Evolutionary conservation across 768 basidiomycete genomes (phyloP).

Genomic region (Naganishia randhawae): DNA sequence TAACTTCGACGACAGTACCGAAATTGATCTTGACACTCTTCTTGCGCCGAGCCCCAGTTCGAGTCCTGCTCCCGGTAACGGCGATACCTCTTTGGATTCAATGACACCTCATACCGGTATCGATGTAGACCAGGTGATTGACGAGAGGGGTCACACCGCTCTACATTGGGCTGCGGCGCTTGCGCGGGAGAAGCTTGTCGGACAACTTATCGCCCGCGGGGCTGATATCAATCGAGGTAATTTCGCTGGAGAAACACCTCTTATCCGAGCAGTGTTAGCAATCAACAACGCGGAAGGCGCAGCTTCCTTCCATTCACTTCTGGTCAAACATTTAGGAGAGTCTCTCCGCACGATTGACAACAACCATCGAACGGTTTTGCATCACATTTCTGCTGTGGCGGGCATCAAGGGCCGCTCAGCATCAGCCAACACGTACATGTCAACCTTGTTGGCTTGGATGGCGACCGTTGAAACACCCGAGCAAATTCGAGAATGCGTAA

Average conservation of each 20-base stretch:
- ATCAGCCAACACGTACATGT: conserved; percentile 84
- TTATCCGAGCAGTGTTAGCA: conserved; percentile 85
- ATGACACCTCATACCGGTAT: conserved; percentile 34
- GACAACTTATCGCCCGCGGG: conserved; percentile 67
- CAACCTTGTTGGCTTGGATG: conserved; percentile 81
- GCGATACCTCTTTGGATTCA: conserved; percentile 36
- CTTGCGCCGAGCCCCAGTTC: conserved; percentile 15
- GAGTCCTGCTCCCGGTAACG: conserved; percentile 25
- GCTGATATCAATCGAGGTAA: conserved; percentile 90
- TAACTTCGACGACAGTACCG: conserved; percentile 17
- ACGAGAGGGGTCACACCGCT: conserved; percentile 90
- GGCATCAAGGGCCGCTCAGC: conserved; percentile 83
- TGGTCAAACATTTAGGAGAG: conserved; percentile 61
- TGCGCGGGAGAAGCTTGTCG: conserved; percentile 65
- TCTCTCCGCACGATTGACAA: conserved; percentile 87
- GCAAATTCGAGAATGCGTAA: conserved; percentile 71
- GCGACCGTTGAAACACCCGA: conserved; percentile 60
- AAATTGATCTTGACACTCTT: conserved; percentile 35
- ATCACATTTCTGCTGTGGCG: conserved; percentile 85
- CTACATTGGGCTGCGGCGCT: conserved; percentile 89
- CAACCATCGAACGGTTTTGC: conserved; percentile 76
- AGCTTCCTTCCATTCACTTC: conserved; percentile 61
- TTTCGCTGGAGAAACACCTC: conserved; percentile 86
- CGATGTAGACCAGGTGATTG: conserved; percentile 82
- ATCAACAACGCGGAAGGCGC: conserved; percentile 79